phyloP scores from a whole-genome alignment of 139 green algal genomes.

The Dunaliella sp. region DNA sequence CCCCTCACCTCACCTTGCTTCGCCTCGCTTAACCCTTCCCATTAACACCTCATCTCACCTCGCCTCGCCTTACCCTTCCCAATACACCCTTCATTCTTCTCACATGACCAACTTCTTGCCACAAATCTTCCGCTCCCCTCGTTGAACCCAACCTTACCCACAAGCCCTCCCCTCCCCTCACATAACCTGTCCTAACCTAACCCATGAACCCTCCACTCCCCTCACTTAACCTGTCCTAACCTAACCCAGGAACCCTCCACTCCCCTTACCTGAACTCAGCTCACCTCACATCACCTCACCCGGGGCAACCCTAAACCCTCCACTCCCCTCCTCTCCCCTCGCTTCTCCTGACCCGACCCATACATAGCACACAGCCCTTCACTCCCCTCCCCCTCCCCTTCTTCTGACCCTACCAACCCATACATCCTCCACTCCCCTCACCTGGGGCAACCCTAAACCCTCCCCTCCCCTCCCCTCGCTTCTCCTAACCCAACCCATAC shows the following conservation, averaged over 20 bases:
- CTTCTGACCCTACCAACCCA: neutral
- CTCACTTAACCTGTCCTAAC: constrained; percentile 32
- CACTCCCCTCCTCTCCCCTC: too few species aligned
- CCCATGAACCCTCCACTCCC: constrained; percentile 13
- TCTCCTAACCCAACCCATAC: neutral
- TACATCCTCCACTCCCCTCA: neutral
- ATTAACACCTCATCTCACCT: too few species aligned
- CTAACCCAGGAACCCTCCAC: constrained; percentile 33
- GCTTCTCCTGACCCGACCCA: too few species aligned
- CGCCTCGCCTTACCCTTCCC: too few species aligned
- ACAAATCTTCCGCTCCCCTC: neutral
- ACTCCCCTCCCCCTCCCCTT: neutral
- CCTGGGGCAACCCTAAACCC: neutral
- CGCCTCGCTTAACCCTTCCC: too few species aligned
- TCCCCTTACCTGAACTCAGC: too few species aligned
- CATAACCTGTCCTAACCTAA: neutral
- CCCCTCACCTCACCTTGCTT: too few species aligned
- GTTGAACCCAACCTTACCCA: too few species aligned
- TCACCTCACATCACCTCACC: too few species aligned
- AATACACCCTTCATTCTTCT: neutral
- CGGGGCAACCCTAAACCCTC: too few species aligned
- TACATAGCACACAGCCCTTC: too few species aligned
- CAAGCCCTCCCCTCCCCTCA: neutral
- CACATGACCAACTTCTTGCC: neutral
- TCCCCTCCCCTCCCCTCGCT: neutral